These are phyloP conservation scores for Lentinula sp. DNA, from an alignment of 768 basidiomycete species.

Conservation along the genomic window DNA sequence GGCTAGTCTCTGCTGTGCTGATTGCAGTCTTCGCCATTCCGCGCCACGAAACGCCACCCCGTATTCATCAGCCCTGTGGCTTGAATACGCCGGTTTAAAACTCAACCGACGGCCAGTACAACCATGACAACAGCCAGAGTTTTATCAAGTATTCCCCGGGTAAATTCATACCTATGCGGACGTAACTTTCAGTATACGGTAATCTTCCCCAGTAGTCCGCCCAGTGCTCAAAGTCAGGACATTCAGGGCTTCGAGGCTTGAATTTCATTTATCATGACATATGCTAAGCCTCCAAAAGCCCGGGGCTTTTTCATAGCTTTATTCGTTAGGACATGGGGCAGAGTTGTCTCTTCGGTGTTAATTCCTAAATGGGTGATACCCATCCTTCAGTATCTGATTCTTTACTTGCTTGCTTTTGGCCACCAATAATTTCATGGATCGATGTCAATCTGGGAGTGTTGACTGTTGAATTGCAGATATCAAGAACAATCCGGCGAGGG, in stretches of 20 bases:
- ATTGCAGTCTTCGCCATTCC: not conserved
- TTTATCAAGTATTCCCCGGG: not conserved
- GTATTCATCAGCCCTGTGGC: not conserved
- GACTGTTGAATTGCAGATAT: too few relatives aligned
- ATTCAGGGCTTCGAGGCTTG: not conserved
- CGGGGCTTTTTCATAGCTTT: not conserved
- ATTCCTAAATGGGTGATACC: not conserved
- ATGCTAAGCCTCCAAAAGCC: too few relatives aligned
- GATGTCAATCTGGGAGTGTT: not conserved
- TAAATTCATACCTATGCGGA: not conserved
- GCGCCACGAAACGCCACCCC: not conserved
- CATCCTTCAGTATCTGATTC: not conserved
- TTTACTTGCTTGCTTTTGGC: not conserved
- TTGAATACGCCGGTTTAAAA: not conserved
- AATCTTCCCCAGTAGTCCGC: too few relatives aligned
- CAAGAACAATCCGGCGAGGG: too few relatives aligned
- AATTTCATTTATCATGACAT: not conserved
- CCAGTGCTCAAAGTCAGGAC: too few relatives aligned
- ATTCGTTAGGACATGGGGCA: too few relatives aligned
- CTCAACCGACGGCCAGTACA: not conserved
- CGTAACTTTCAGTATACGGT: not conserved
- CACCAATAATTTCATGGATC: not conserved
- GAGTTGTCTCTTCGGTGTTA: not conserved
- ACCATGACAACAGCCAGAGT: not conserved
- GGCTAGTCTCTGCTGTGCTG: not conserved